A percentile compares a stretch with the other conserved stretches of the same genome.
These are phyloP conservation scores for Kazachstania africana DNA, from an alignment of 805 yeast species.

Conservation along the genomic window DNA sequence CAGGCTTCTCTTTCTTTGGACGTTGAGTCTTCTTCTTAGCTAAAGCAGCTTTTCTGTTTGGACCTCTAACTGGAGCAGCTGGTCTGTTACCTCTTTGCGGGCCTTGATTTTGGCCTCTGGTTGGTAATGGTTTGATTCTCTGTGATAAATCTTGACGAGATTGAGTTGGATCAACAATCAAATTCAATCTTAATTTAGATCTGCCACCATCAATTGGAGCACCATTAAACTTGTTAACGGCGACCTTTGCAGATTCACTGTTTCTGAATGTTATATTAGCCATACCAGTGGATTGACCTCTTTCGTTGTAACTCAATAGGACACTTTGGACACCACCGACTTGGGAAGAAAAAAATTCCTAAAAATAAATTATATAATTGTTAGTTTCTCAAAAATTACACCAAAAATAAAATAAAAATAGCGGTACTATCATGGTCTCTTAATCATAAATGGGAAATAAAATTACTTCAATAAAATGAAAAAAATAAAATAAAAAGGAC, in stretches of 20 bases:
- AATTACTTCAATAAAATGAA: too few relatives aligned
- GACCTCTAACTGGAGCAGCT: slow-evolving; percentile 6
- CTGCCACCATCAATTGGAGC: slow-evolving; percentile 89
- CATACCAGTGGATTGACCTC: slow-evolving; percentile 84
- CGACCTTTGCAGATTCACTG: slow-evolving; percentile 58
- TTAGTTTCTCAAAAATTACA: slow-evolving; percentile 1
- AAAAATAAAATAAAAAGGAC: too few relatives aligned
- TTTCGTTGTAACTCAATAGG: slow-evolving; percentile 67
- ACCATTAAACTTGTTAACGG: slow-evolving; percentile 77
- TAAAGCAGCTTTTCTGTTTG: slow-evolving; percentile 26
- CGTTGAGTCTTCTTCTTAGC: slow-evolving; percentile 27
- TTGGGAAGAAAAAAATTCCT: slow-evolving; percentile 84
- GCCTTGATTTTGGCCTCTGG: slow-evolving; percentile 3
- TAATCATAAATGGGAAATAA: too few relatives aligned
- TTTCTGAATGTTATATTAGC: slow-evolving; percentile 74
- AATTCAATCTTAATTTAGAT: slow-evolving; percentile 61
- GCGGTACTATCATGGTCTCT: too few relatives aligned
- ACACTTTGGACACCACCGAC: slow-evolving; percentile 75
- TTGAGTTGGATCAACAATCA: slow-evolving; percentile 75
- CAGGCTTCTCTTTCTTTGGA: slow-evolving; percentile 31
- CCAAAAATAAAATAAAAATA: slow-evolving; percentile 1
- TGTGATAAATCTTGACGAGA: slow-evolving; percentile 44
- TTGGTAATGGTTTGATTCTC: slow-evolving; percentile 45
- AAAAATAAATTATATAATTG: slow-evolving; percentile 10
- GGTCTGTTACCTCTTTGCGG: slow-evolving; percentile 2